Base-by-base conservation (phyloP, 306 rosid genomes). In the Castanea sativa region DNA sequence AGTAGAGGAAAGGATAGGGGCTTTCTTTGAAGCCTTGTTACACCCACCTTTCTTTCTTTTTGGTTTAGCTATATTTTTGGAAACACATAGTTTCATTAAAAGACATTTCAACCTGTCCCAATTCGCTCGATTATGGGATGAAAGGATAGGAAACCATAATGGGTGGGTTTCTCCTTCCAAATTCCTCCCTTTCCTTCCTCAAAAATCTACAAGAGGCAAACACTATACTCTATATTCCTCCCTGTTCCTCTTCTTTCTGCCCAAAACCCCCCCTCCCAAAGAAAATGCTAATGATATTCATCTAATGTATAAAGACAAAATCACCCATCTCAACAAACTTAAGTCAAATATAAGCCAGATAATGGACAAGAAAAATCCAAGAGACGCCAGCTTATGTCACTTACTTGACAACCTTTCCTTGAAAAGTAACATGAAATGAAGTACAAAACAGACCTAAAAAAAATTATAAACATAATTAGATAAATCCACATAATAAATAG, bases 341-440 rank as follows among this genome's bases (percentile, higher is more conserved):
- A 33, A 49, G 4, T 33, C 18, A 3, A 4, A 67, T 10, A 1
- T 2, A 70, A 69, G 16, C 53, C 16, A 5, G 5, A 65, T 51
- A 71, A 70, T 65, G 41, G 49, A 49, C 43, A 55, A 11, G 13
- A 56, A 77, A 83, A 67, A 30, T 15, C 74, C 57, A 20, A 19
- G 76, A 0, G 32, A 75, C 63, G 25, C 63, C 15, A 67, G 60
- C 30, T 18, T 32, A 25, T 33, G 61, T 63, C 81, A 84, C 97
- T 94, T 92, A 94, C 98, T 82, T 89, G 97, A 69, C 90, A 92
- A 77, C 78, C 88, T 78, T 87, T 92, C 87, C 86, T 86, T 73
- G 90, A 89, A 79, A 94, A 94, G 89, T 90, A 94, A 85, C 97
- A 90, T 21, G 87, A 81, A 80, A 92, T 79, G 86, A 94, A 91